A percentile compares a stretch with the other conserved stretches of the same genome.
Conservation (phyloP, 805 yeast genomes). For the Sugiyamaella mastotermitis region DNA sequence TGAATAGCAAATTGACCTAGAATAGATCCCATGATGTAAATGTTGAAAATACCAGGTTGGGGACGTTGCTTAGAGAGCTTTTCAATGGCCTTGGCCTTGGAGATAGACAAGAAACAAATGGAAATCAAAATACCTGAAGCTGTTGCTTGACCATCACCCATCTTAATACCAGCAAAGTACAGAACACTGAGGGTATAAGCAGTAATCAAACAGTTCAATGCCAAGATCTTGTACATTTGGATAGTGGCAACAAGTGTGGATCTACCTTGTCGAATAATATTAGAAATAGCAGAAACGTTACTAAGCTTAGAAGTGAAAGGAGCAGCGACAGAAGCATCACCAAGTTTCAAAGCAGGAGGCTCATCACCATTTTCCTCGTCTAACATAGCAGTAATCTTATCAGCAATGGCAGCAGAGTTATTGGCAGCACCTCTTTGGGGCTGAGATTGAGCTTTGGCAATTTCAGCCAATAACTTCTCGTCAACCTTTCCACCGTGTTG, state of each 20-base stretch:
- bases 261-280: conserved; percentile 95
- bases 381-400: conserved; percentile 51
- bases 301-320: conserved; percentile 95
- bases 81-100: conserved; percentile 87
- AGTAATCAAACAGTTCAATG: conserved; percentile 91
- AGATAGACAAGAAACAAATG: conserved; percentile 91
- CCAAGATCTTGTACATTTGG: conserved; percentile 97
- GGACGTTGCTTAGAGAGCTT: conserved; percentile 91
- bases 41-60: conserved; percentile 93
- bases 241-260: conserved; percentile 95
- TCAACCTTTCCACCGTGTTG: conserved; percentile 73
- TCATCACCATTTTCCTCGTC: conserved; percentile 62
- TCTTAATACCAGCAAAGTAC: conserved; percentile 94
- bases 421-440: conserved; percentile 32
- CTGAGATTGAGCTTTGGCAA: conserved; percentile 38
- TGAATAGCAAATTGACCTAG: conserved; percentile 95
- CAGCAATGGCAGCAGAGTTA: conserved; percentile 49
- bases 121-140: conserved; percentile 88
- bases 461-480: conserved; percentile 41
- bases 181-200: conserved; percentile 93
- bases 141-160: conserved; percentile 98
- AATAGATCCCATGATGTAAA: conserved; percentile 95
- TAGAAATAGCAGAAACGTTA: conserved; percentile 86
- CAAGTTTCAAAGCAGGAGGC: conserved; percentile 88
- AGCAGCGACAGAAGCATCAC: conserved; percentile 99